A percentile compares a stretch with the other conserved stretches of the same genome.
phyloP scores from a whole-genome alignment of 2,329 filamentous ascomycete genomes.

The Talaromyces sp. region DNA sequence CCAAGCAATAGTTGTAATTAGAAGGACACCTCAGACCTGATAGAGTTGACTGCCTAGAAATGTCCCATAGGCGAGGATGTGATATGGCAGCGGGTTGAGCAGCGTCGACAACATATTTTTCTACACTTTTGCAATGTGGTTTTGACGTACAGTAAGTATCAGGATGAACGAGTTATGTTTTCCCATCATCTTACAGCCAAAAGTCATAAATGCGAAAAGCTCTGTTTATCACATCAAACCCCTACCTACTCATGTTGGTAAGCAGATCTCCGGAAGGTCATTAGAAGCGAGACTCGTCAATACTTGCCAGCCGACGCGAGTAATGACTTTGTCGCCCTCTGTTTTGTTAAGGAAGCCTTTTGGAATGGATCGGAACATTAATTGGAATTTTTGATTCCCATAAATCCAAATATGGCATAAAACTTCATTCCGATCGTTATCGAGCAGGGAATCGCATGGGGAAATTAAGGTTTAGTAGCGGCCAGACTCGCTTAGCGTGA shows the following conservation, averaged over 20 bases:
- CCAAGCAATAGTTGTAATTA: background rate
- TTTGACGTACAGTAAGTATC: background rate
- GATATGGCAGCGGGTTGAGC: slow-evolving; percentile 31
- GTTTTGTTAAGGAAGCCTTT: background rate
- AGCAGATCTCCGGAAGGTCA: slow-evolving; percentile 8
- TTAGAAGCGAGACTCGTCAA: slow-evolving; percentile 4
- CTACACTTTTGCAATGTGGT: background rate
- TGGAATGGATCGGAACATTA: too few relatives aligned
- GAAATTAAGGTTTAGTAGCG: background rate
- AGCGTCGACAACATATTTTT: slow-evolving; percentile 10
- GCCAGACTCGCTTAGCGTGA: background rate
- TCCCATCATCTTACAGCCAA: background rate
- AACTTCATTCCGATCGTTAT: background rate
- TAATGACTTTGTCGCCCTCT: background rate
- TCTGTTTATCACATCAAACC: background rate
- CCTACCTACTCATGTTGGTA: background rate
- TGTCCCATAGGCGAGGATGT: slow-evolving; percentile 39
- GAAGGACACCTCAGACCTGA: slow-evolving; percentile 22
- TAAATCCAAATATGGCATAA: background rate
- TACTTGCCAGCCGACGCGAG: slow-evolving; percentile 5
- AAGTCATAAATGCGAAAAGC: background rate
- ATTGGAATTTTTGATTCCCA: too few relatives aligned
- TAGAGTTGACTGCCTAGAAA: slow-evolving; percentile 41
- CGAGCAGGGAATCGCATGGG: background rate
- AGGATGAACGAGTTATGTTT: too few relatives aligned